Evolutionary conservation across 2,329 filamentous ascomycete genomes (phyloP).

Genomic region (Septoria linicola): DNA sequence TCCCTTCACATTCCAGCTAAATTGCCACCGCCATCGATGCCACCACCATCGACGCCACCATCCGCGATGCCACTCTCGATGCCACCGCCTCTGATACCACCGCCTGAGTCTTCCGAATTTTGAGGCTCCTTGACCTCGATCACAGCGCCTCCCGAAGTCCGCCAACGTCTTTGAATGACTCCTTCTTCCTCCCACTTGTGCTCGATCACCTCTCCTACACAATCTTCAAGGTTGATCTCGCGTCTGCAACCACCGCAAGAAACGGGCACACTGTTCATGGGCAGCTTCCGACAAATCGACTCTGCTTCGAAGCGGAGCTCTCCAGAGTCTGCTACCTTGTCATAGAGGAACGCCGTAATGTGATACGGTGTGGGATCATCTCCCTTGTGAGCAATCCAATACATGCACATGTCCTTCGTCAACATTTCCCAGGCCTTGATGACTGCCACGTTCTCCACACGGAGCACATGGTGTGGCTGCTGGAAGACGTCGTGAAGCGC

Average conservation of each 20-base stretch:
- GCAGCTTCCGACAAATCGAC: background rate
- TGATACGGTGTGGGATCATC: background rate
- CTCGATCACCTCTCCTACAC: too few relatives aligned
- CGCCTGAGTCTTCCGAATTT: too few relatives aligned
- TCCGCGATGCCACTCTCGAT: too few relatives aligned
- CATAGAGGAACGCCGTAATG: slow-evolving; percentile 2
- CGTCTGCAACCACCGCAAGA: background rate
- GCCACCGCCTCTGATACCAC: too few relatives aligned
- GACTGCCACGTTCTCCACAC: slow-evolving; percentile 2
- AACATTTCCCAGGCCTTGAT: slow-evolving; percentile 8
- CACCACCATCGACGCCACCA: too few relatives aligned
- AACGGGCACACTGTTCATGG: background rate
- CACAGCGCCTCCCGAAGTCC: too few relatives aligned
- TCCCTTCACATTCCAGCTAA: too few relatives aligned
- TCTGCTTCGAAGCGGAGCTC: slow-evolving; percentile 1
- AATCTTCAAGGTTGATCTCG: too few relatives aligned
- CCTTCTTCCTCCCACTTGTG: too few relatives aligned
- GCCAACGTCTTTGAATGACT: too few relatives aligned
- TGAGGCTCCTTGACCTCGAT: too few relatives aligned
- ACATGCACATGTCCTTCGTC: slow-evolving; percentile 4
- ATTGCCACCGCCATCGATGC: too few relatives aligned
- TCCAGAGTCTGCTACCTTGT: background rate
- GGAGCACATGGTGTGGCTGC: slow-evolving; percentile 4
- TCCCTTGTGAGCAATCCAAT: slow-evolving; percentile 1
- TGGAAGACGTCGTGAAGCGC: slow-evolving; percentile 5